These are phyloP conservation scores for Baorangia bicolor DNA, from an alignment of 768 basidiomycete species.

Conservation along the genomic window DNA sequence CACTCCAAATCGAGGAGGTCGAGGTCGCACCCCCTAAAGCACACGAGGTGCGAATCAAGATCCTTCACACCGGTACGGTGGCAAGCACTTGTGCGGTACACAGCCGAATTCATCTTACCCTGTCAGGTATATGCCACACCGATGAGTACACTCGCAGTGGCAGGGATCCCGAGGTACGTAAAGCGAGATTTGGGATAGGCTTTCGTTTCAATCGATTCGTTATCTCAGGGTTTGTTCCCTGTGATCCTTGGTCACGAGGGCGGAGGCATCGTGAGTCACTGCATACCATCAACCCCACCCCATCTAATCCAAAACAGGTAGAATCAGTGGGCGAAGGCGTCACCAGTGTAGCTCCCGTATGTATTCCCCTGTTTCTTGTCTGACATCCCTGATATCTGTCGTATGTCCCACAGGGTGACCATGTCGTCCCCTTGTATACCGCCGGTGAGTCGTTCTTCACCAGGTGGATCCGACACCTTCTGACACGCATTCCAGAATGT, in stretches of 20 bases:
- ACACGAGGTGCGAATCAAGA: slow-evolving; percentile 90
- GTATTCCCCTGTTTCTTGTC: slow-evolving; percentile 13
- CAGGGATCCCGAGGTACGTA: slow-evolving; percentile 84
- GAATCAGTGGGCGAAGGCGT: slow-evolving; percentile 98
- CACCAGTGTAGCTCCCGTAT: slow-evolving; percentile 62
- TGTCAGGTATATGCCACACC: slow-evolving; percentile 89
- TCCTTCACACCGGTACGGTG: slow-evolving; percentile 78
- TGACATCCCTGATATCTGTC: background rate
- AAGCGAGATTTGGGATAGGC: slow-evolving; percentile 2
- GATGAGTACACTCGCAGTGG: slow-evolving; percentile 97
- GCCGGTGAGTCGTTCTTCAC: slow-evolving; percentile 56
- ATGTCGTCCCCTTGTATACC: slow-evolving; percentile 96
- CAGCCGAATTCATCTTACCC: background rate
- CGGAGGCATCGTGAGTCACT: slow-evolving; percentile 70
- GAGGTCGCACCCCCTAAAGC: slow-evolving; percentile 90
- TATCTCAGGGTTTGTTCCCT: slow-evolving; percentile 76
- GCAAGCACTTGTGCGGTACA: slow-evolving; percentile 1
- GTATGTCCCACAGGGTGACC: slow-evolving; percentile 63
- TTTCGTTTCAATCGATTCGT: slow-evolving; percentile 1
- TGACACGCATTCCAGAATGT: slow-evolving; percentile 57
- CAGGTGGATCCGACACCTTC: background rate
- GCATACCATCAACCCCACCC: background rate
- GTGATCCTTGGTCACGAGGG: slow-evolving; percentile 96
- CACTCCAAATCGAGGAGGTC: slow-evolving; percentile 85
- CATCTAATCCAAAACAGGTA: slow-evolving; percentile 52